Base-by-base conservation (phyloP, 768 basidiomycete genomes). In the Boletus fagicola region DNA sequence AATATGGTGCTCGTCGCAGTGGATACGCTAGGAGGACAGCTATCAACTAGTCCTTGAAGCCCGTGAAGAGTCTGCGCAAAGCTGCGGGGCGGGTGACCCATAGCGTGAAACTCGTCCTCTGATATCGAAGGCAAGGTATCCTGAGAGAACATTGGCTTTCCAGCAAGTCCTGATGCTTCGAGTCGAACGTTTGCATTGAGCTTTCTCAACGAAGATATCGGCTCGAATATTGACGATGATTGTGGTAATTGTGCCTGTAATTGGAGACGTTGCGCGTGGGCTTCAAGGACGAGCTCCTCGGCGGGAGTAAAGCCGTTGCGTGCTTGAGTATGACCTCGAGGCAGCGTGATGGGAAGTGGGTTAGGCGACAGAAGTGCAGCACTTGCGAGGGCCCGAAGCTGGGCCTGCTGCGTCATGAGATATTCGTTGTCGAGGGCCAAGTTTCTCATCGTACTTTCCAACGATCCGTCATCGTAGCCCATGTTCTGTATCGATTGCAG, bases 281-380 rank as follows among this genome's bases (percentile, higher is more conserved):
- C 83, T 54, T 79, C 85, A 66, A 90, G 79, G 49, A 89, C 83
- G 59, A 82, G 80, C 68, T 86, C 83, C 66, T 90, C 88, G 0
- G 87, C 76, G 2, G 85, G 76, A 0, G 88, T 90, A 60, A 84
- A 90, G 2, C 87, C 87, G 1, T 80, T 76, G 31, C 73, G 71
- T 7, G 78, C 74, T 40, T 77, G 77, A 16, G 68, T 48, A 44
- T 74, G 71, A 9, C 63, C 61, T 15, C 70, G 70, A 53, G 62
- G 57, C 7, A 58, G 24, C 7, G 56, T 31, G 6, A 45, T 45
- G 28, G 62, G 50, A n/a, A 53, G 48, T 43, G 54, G 38, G 15
- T 61, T 49, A 15, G 58, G 45, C 0, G 70, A 49, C 26, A 64
- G 18, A 10, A 59, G 30, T 15, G 60, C 50, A 38, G 59, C 63